Evolutionary conservation across 768 basidiomycete genomes (phyloP).

Genomic region (button mushroom (Agaricus bisporus)): DNA sequence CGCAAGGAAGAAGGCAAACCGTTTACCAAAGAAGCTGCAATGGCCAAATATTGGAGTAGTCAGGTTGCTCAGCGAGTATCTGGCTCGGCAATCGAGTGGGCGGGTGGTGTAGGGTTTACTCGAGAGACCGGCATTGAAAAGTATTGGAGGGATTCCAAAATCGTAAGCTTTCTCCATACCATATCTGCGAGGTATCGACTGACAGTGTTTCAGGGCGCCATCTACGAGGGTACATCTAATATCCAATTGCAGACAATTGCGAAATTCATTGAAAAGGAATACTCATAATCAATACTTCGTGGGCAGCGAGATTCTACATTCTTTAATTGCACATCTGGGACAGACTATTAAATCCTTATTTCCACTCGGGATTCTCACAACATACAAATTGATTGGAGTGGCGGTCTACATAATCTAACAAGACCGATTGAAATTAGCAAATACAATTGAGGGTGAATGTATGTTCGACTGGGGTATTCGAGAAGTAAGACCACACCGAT

Average conservation of each 20-base stretch:
- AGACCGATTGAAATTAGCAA: background rate
- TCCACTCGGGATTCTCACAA: background rate
- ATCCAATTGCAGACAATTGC: constrained; percentile 97
- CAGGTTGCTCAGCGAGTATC: constrained; percentile 85
- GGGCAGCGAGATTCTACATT: background rate
- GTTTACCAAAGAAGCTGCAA: constrained; percentile 93
- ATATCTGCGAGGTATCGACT: background rate
- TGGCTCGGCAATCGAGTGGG: constrained; percentile 93
- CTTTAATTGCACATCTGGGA: background rate
- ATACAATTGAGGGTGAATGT: background rate
- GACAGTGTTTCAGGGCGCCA: constrained; percentile 56
- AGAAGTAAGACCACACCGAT: background rate
- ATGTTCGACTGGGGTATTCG: background rate
- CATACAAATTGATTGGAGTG: constrained; percentile 2
- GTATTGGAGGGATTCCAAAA: constrained; percentile 95
- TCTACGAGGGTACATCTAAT: constrained; percentile 96
- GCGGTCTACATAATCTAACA: constrained; percentile 4
- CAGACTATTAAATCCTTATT: background rate
- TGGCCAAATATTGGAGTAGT: constrained; percentile 94
- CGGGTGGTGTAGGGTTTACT: constrained; percentile 89
- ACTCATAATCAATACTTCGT: constrained; percentile 38
- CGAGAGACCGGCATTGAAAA: constrained; percentile 95
- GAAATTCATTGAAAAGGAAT: constrained; percentile 82
- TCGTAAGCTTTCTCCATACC: constrained; percentile 44
- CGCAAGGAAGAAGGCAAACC: constrained; percentile 84